Conservation (phyloP, 2,329 filamentous ascomycete species). For the Paraphaeosphaeria sporulosa region DNA sequence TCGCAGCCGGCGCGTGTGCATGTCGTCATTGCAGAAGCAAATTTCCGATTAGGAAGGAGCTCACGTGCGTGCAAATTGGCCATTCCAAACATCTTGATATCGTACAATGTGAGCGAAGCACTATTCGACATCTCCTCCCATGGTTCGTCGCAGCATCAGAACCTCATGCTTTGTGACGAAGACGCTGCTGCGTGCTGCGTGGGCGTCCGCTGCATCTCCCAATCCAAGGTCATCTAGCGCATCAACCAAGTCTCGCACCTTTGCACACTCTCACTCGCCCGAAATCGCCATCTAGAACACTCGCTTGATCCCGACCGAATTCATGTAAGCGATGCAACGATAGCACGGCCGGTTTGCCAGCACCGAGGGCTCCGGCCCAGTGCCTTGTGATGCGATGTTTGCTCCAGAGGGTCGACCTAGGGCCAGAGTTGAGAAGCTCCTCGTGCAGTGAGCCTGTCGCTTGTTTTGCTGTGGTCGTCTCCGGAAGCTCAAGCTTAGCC, state of each 20-base stretch:
- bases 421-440: conserved; percentile 48
- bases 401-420: background rate
- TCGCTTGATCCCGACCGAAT: conserved; percentile 60
- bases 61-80: background rate
- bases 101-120: background rate
- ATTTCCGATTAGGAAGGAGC: background rate
- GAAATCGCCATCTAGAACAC: conserved; percentile 61
- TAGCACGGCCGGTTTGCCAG: conserved; percentile 60
- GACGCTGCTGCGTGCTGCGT: conserved; percentile 37
- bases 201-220: conserved; percentile 25
- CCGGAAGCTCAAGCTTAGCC: conserved; percentile 5
- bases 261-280: conserved; percentile 60
- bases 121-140: conserved; percentile 27
- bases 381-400: background rate
- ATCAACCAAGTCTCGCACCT: conserved; percentile 59
- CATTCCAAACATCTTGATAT: background rate
- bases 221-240: conserved; percentile 47
- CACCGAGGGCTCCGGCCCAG: conserved; percentile 30
- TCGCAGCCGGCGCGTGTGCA: background rate
- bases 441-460: conserved; percentile 55
- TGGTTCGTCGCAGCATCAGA: conserved; percentile 53
- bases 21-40: background rate
- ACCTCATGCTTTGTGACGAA: conserved; percentile 64
- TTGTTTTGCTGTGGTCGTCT: background rate
- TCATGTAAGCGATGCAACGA: conserved; percentile 61